Evolutionary conservation across 352 stramenopile genomes (phyloP), one percentile per base, ranked within the genome.

Genomic region (Globisporangium nunn): DNA sequence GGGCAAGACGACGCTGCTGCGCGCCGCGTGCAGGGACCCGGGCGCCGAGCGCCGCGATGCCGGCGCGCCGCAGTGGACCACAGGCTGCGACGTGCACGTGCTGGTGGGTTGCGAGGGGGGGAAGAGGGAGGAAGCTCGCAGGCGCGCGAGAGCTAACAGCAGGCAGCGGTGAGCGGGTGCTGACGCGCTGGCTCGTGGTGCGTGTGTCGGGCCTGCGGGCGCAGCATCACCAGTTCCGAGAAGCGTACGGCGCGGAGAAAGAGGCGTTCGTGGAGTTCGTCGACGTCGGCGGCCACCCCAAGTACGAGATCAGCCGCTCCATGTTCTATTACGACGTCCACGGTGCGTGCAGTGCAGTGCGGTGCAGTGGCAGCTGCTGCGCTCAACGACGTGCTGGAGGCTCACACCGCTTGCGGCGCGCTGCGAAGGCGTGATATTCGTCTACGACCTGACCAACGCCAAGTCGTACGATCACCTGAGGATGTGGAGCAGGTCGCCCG

Each of bases 281-380:
- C 18, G 85, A 95, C 50, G 81, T 95, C 15, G 83, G 85, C 28
- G 82, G 85, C 11, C 81, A 95, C 61, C 72, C 75, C 35, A 79
- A 87, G 56, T 91, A 93, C 70, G 81, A 91, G 53, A 68, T 88
- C 61, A 93, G 81, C 58, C 78, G 85, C 15, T 56, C 63, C 6
- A 81, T 88, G 46, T 95, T 93, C 61, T 95, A 93, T 68, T 66
- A 89, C 52, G 69, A 92, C 54, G 69, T 93, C 2, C 83, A 95
- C 39, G 85, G 69, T 74, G 45, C 50, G 43, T 35, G 14, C 5
- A 3, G 4, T 6, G 37, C 23, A 23, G 23, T 23, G 23, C 23
- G 1, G 23, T 23, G 23, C 23, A 23, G 23, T 23, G 23, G 23
- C 23, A 23, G 12, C 10, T 2, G 4, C 12, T 43, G 23, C 7